Evolutionary conservation across 805 yeast species (phyloP).

Genomic region (Yamadazyma sp.): DNA sequence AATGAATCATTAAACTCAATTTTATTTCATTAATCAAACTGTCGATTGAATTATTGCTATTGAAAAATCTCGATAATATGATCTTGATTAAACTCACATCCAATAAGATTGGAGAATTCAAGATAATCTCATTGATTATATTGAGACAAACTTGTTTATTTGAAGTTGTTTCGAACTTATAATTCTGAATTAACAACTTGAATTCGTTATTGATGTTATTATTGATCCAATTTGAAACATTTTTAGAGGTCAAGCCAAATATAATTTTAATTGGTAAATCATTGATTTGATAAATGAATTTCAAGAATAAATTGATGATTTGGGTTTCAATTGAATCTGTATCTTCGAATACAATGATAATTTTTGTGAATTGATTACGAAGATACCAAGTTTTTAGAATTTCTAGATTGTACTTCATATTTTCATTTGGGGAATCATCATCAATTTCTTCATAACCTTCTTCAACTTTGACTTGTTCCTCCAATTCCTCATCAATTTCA

Average conservation of each 20-base stretch:
- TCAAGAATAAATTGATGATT: constrained; percentile 33
- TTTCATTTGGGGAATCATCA: too few relatives aligned
- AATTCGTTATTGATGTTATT: constrained; percentile 28
- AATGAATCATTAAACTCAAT: constrained; percentile 37
- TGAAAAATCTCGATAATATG: constrained; percentile 31
- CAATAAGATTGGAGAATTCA: constrained; percentile 15
- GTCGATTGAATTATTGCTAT: constrained; percentile 41
- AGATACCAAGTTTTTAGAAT: constrained; percentile 8
- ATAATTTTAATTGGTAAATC: constrained; percentile 32
- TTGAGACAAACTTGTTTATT: constrained; percentile 26
- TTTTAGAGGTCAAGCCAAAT: constrained; percentile 33
- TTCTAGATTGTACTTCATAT: constrained; percentile 35
- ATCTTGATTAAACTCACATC: constrained; percentile 24
- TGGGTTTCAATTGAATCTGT: constrained; percentile 32
- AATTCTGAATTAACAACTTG: constrained; percentile 24
- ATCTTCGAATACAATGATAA: constrained; percentile 32
- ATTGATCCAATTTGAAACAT: constrained; percentile 37
- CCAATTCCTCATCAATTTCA: constrained; percentile 14
- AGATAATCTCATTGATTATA: constrained; percentile 32
- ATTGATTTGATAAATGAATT: constrained; percentile 21
- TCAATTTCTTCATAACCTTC: constrained; percentile 14
- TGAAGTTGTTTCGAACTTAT: constrained; percentile 32
- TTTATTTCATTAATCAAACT: constrained; percentile 35
- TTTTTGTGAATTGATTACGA: neutral
- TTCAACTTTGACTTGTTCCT: constrained; percentile 15